Evolutionary conservation across 2,329 filamentous ascomycete genomes (phyloP), one percentile per base, ranked within the genome.

Genomic region (Blastomyces percursus): DNA sequence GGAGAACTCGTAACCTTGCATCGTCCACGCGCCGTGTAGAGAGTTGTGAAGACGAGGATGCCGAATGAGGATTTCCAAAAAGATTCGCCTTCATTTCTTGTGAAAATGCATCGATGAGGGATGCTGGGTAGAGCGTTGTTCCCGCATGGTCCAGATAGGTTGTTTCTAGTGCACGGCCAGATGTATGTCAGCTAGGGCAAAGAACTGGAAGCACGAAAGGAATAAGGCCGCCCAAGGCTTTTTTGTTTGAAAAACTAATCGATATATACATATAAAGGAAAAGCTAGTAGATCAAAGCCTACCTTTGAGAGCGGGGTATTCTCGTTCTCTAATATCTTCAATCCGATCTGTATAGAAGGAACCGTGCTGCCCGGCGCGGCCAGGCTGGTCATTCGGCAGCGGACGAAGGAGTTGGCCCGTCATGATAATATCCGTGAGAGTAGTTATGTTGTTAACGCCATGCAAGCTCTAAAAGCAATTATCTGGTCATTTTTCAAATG

Each of bases 111-210:
- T 93, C 88, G 74, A 97, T 86, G 30, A 94, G 76, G 38, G 89
- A 91, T 73, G 88, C 93, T 51, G 91, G 80, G 71, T 89, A 90
- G 0, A 89, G 79, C 0, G 92, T 93, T n/a, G 90, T 90, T n/a
- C 91, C 93, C 0, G 91, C 91, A 87, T 97, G 92, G 69, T 97
- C 93, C 62, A 97, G 86, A 73, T 96, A 97, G 56, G 86, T 81
- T 11, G 84, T 85, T 60, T 83, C 90, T 93, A 62, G 19, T 64
- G 44, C 32, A 56, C 19, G 35, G 44, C 5, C 24, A 14, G 61
- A 30, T 59, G 7, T 71, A 8, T 52, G 60, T 44, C 32, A 61
- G 56, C 9, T 59, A 44, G 24, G 16, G 32, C 44, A 24, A 27
- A 24, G 48, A 51, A 51, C 30, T 50, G 14, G 32, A 54, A 14